Evolutionary conservation across 139 green algal species (phyloP), one percentile per base, ranked within the genome.

Genomic region (Auxenochlorella pyrenoidosa): DNA sequence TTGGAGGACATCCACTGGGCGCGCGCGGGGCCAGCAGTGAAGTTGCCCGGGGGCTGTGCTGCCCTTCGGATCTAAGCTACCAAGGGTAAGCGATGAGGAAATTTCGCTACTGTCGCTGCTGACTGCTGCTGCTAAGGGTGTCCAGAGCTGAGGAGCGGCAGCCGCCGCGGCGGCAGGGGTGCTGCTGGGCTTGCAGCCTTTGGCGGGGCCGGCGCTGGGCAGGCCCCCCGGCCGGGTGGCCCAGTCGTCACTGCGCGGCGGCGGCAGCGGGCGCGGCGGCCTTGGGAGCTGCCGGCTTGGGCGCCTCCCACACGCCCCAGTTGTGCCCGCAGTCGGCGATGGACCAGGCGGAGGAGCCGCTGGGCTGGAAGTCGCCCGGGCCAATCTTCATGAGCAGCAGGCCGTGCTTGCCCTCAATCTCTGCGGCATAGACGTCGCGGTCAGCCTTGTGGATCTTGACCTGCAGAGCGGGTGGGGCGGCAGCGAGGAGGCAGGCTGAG

Each of bases 341-440:
- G 41, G 58, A 18, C 65, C 83, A 91, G 22, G n/a, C n/a, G n/a
- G 28, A 30, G 54, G 43, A 24, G 60, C 65, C 80, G 72, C 94
- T 92, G 30, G 96, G 96, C 0, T 89, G 94, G 93, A 94, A 90
- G 72, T 92, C 89, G 59, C 89, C 86, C 13, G 89, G 89, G 13
- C 89, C 89, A 36, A 92, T 77, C 91, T 97, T 97, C 86, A 96
- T 92, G 6, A 91, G 89, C 26, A 97, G 83, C 83, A 93, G 94
- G 80, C 95, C 34, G 34, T 65, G 36, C 3, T 21, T 28, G 38
- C 73, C 95, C 85, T 98, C 95, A 60, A 98, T 95, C 54, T 92
- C 92, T 1, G 94, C 95, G 36, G 94, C 94, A 83, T 98, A 98
- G 83, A 97, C 88, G 71, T 97, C 94, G 6, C 86, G 70, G 2